These are phyloP conservation scores for Xylaria sp. DNA, from an alignment of 495 filamentous ascomycete species.

Conservation along the genomic window DNA sequence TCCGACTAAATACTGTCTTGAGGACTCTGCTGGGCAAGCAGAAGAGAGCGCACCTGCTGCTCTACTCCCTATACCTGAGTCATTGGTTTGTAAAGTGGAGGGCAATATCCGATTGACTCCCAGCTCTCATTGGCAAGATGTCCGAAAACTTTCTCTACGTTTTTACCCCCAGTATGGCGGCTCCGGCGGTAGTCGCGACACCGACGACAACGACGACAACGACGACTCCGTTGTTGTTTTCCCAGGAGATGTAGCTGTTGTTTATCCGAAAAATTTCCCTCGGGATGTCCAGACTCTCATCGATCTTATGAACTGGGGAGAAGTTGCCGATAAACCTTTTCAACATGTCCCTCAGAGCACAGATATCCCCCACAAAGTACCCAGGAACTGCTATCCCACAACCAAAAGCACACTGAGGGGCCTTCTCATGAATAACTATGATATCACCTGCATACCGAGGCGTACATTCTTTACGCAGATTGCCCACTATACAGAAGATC, in stretches of 20 bases:
- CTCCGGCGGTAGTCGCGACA: background rate
- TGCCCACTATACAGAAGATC: slow-evolving; percentile 73
- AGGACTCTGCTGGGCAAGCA: slow-evolving; percentile 16
- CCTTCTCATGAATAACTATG: slow-evolving; percentile 80
- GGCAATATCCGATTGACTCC: slow-evolving; percentile 79
- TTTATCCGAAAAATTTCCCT: slow-evolving; percentile 87
- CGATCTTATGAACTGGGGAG: slow-evolving; percentile 74
- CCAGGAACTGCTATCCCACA: slow-evolving; percentile 42
- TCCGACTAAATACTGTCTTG: slow-evolving; percentile 43
- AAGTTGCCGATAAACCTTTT: slow-evolving; percentile 67
- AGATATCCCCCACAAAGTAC: slow-evolving; percentile 31
- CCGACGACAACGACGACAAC: too few relatives aligned
- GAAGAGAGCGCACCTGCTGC: slow-evolving; percentile 44
- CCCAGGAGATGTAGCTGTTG: slow-evolving; percentile 78
- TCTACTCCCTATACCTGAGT: slow-evolving; percentile 63
- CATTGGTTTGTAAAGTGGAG: slow-evolving; percentile 50
- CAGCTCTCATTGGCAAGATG: slow-evolving; percentile 87
- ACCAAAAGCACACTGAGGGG: slow-evolving; percentile 70
- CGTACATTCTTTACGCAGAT: slow-evolving; percentile 82
- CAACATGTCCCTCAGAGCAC: slow-evolving; percentile 54
- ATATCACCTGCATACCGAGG: slow-evolving; percentile 86
- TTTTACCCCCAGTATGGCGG: slow-evolving; percentile 40
- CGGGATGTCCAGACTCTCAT: slow-evolving; percentile 79
- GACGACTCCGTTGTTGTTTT: too few relatives aligned
- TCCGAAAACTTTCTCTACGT: slow-evolving; percentile 67